Evolutionary conservation across 2,329 filamentous ascomycete species (phyloP), one percentile per base, ranked within the genome.

Genomic region (Pseudogymnoascus sp.): DNA sequence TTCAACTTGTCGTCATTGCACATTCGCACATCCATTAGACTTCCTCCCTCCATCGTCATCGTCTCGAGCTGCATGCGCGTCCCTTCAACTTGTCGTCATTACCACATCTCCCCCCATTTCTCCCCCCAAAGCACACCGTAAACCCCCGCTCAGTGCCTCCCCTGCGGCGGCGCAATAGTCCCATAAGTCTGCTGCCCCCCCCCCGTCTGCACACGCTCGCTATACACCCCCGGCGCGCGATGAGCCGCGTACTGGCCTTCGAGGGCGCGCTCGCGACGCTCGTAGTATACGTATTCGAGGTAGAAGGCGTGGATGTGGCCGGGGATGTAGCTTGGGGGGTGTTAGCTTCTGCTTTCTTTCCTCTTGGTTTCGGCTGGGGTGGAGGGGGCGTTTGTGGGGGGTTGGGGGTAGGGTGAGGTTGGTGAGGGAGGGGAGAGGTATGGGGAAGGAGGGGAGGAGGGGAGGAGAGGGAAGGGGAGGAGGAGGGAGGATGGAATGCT

Each of bases 261-360:
- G 54, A 80, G 77, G 1, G 82, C 81, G 73, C 87, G 83, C 69
- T 90, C 86, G 62, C 81, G 83, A 41, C 88, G 88, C 71, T 90
- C 85, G 75, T 88, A 93, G 78, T 93, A 96, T 67, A 96, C 80
- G 74, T 92, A 96, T 76, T 92, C 86, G 64, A 75, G 64, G 63
- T 74, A 75, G 68, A 75, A 73, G 37, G 73, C 73, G 64, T 75
- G 73, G 61, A 75, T 71, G 43, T 73, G 72, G 36, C 73, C 73
- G 2, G 73, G 73, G 23, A 75, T 65, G 57, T 72, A 74, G 14
- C 73, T 74, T 41, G 23, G 19, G 28, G 11, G 16, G 0, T 11
- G 16, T 43, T 19, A 43, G 39, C n/a, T n/a, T n/a, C n/a, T n/a
- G n/a, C n/a, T n/a, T n/a, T n/a, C n/a, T n/a, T n/a, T n/a, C n/a